Percentiles rank a stretch among this genome's conserved stretches.
Evolutionary conservation across 805 yeast species (phyloP).

Genomic region (Yarrowia keelungensis): DNA sequence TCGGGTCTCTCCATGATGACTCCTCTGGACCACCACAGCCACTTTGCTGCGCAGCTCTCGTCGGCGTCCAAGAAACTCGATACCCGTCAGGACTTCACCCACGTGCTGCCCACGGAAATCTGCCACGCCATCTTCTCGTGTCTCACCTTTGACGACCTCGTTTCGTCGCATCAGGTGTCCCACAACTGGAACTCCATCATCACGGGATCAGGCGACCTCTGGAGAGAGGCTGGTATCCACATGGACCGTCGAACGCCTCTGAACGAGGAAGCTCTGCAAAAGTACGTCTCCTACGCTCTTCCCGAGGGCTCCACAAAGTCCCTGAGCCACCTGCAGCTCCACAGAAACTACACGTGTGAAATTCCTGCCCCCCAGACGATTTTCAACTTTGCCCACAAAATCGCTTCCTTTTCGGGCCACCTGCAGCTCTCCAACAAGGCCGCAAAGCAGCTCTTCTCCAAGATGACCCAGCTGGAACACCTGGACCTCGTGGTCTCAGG

Average conservation of each 20-base stretch:
- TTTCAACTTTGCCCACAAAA: slow-evolving; percentile 5
- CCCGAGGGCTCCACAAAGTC: slow-evolving; percentile 1
- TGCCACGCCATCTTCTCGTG: slow-evolving; percentile 25
- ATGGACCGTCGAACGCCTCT: slow-evolving; percentile 7
- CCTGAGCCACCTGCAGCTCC: slow-evolving; percentile 22
- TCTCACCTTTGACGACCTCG: slow-evolving; percentile 28
- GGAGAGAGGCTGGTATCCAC: slow-evolving; percentile 24
- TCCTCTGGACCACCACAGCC: slow-evolving; percentile 23
- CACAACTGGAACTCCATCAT: slow-evolving; percentile 20
- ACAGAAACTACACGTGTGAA: slow-evolving; percentile 8
- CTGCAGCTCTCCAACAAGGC: slow-evolving; percentile 1
- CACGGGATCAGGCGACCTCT: slow-evolving; percentile 14
- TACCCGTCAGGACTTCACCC: slow-evolving; percentile 8
- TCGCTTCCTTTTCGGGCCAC: slow-evolving; percentile 34
- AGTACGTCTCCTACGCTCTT: slow-evolving; percentile 23
- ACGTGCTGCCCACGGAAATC: slow-evolving; percentile 33
- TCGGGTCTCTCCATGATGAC: slow-evolving; percentile 8
- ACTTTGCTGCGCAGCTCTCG: slow-evolving; percentile 22
- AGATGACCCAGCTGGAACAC: slow-evolving; percentile 20
- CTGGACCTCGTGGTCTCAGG: slow-evolving; percentile 17
- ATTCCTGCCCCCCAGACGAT: background rate
- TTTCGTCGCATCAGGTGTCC: slow-evolving; percentile 24
- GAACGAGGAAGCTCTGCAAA: background rate
- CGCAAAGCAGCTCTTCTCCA: slow-evolving; percentile 8
- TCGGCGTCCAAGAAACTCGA: slow-evolving; percentile 17